A percentile compares a stretch with the other conserved stretches of the same genome.
Conservation (phyloP, 345 rosid species). For the Populus nigra region DNA sequence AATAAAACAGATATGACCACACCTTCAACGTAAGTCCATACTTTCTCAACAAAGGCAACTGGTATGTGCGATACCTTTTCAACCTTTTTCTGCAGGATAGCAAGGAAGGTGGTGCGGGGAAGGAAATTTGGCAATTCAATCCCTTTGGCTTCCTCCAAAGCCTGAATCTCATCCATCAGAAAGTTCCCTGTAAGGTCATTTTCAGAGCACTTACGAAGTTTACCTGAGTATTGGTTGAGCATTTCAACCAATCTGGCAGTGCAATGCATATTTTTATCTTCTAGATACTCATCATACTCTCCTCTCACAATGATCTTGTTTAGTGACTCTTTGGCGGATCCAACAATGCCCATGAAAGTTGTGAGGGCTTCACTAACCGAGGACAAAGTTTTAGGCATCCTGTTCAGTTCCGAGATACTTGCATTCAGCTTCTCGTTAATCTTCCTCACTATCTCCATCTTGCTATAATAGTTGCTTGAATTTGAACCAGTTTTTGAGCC, state of each 20-base stretch:
- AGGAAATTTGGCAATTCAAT: constrained; percentile 40
- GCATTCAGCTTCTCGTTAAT: constrained; percentile 31
- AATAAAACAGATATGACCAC: constrained; percentile 20
- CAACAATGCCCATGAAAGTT: constrained; percentile 39
- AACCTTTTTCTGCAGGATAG: no score
- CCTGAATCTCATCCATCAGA: constrained; percentile 26
- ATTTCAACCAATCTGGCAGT: constrained; percentile 12
- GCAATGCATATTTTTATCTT: background rate
- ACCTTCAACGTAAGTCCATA: no score
- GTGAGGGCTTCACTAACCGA: constrained; percentile 37
- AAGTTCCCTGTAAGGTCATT: background rate
- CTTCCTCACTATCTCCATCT: constrained; percentile 30
- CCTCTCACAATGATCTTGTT: constrained; percentile 38
- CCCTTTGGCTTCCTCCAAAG: constrained; percentile 31
- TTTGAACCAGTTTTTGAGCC: constrained; percentile 33
- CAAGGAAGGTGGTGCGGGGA: constrained; percentile 15
- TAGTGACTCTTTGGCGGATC: constrained; percentile 40
- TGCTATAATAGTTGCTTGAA: constrained; percentile 33
- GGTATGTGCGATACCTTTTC: no score
- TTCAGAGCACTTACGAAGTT: constrained; percentile 2
- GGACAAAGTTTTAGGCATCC: constrained; percentile 29
- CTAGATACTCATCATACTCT: constrained; percentile 41
- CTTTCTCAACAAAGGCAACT: no score
- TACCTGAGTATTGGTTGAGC: constrained; percentile 8
- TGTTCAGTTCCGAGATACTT: constrained; percentile 12